Conservation (phyloP, 2,329 filamentous ascomycete genomes). For the Fusarium azukiicola region DNA sequence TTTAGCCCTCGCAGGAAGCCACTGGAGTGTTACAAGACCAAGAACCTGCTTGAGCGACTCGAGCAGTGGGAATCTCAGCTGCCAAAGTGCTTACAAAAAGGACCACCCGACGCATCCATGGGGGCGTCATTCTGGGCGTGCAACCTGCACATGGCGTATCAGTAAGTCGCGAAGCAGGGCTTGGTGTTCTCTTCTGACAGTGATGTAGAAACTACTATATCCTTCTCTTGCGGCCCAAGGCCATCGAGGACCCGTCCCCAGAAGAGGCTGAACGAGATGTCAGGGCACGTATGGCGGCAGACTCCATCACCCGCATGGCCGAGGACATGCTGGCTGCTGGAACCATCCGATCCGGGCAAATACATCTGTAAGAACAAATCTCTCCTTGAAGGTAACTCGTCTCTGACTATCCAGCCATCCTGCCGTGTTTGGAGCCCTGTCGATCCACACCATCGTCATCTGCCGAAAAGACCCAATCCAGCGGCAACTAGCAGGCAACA, state of each 20-base stretch:
- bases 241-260: neutral
- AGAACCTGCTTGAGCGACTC: neutral
- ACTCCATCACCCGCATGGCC: constrained; percentile 42
- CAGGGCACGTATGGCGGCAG: constrained; percentile 36
- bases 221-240: constrained; percentile 40
- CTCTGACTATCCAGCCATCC: constrained; percentile 30
- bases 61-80: constrained; percentile 34
- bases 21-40: constrained; percentile 12
- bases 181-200: rapidly evolving
- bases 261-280: constrained; percentile 32
- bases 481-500: constrained; percentile 46
- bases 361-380: constrained; percentile 28
- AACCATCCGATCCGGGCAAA: constrained; percentile 34
- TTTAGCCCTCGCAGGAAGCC: constrained; percentile 41
- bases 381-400: rapidly evolving
- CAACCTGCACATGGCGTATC: constrained; percentile 44
- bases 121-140: constrained; percentile 42
- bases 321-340: constrained; percentile 41
- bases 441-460: constrained; percentile 47
- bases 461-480: constrained; percentile 40
- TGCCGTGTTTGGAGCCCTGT: constrained; percentile 42
- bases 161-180: neutral
- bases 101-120: constrained; percentile 23
- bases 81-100: constrained; percentile 23
- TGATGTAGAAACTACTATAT: constrained; percentile 28